Conservation (phyloP, 1,284 basidiomycete species). For the Naganishia liquefaciens region DNA sequence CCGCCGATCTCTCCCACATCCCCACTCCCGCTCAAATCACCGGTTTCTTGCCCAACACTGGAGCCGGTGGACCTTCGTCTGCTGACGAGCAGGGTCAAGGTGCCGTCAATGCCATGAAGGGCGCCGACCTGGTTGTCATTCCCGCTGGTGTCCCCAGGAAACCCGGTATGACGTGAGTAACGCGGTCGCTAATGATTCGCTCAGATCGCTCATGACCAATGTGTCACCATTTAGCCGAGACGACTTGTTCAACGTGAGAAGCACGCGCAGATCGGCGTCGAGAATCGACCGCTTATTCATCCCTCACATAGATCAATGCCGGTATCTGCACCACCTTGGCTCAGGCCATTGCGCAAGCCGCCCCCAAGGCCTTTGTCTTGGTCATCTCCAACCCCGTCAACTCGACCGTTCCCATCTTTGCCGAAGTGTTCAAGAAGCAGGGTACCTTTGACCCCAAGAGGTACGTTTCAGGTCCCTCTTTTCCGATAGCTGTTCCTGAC, state of each 20-base stretch:
- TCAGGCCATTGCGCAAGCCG: slow-evolving; percentile 75
- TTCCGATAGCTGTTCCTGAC: background rate
- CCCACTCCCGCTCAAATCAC: slow-evolving; percentile 80
- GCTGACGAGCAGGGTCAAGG: slow-evolving; percentile 47
- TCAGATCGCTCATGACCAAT: background rate
- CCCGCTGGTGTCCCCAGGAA: slow-evolving; percentile 97
- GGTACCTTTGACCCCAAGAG: slow-evolving; percentile 88
- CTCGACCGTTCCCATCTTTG: slow-evolving; percentile 96
- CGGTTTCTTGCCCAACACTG: slow-evolving; percentile 55
- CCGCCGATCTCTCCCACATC: slow-evolving; percentile 89
- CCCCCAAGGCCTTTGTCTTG: slow-evolving; percentile 89
- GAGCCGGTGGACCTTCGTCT: slow-evolving; percentile 51
- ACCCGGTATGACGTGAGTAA: slow-evolving; percentile 65
- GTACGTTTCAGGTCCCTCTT: slow-evolving; percentile 54
- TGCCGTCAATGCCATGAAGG: slow-evolving; percentile 71
- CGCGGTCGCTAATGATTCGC: no score
- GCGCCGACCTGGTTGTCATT: slow-evolving; percentile 88
- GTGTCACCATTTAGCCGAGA: slow-evolving; percentile 45
- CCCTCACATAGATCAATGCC: slow-evolving; percentile 77
- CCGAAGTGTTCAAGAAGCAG: slow-evolving; percentile 90
- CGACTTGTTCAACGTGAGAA: slow-evolving; percentile 47
- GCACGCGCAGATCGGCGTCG: background rate
- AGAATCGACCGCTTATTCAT: slow-evolving; percentile 12
- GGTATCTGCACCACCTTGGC: slow-evolving; percentile 94
- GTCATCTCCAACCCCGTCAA: slow-evolving; percentile 97